A percentile compares a stretch with the other conserved stretches of the same genome.
Evolutionary conservation across 805 yeast species (phyloP).

Genomic region (Middelhovenomyces tepae): DNA sequence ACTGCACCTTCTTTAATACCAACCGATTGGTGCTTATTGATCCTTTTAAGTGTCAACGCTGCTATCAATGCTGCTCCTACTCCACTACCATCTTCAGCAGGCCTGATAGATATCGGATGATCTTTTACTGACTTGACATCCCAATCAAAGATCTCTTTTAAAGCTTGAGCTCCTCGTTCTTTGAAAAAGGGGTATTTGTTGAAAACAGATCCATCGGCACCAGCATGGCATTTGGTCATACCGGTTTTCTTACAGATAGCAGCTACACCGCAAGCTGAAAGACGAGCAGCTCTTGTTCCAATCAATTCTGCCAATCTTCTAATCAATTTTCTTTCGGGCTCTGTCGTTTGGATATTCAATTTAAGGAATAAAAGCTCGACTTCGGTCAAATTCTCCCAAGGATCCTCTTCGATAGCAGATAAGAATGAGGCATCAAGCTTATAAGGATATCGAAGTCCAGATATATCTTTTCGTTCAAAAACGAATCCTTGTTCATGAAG

Average conservation of each 20-base stretch:
- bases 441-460: constrained; percentile 53
- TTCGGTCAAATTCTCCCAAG: constrained; percentile 71
- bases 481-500: constrained; percentile 54
- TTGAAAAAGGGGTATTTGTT: constrained; percentile 89
- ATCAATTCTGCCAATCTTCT: constrained; percentile 77
- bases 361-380: constrained; percentile 57
- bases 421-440: constrained; percentile 86
- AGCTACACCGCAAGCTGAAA: constrained; percentile 91
- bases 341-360: constrained; percentile 57
- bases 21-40: constrained; percentile 44
- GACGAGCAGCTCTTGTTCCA: constrained; percentile 88
- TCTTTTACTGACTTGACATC: constrained; percentile 36
- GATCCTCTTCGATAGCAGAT: constrained; percentile 80
- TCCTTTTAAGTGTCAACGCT: constrained; percentile 80
- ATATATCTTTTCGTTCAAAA: constrained; percentile 61
- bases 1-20: too few relatives aligned
- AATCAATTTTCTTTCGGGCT: constrained; percentile 71
- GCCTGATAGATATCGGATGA: constrained; percentile 77
- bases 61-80: constrained; percentile 99
- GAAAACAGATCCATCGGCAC: constrained; percentile 95
- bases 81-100: constrained; percentile 98
- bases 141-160: constrained; percentile 88
- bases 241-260: constrained; percentile 86
- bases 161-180: constrained; percentile 78
- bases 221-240: constrained; percentile 63